phyloP scores from a whole-genome alignment of 2,329 filamentous ascomycete genomes.

The Tolypocladium ophioglossoides region DNA sequence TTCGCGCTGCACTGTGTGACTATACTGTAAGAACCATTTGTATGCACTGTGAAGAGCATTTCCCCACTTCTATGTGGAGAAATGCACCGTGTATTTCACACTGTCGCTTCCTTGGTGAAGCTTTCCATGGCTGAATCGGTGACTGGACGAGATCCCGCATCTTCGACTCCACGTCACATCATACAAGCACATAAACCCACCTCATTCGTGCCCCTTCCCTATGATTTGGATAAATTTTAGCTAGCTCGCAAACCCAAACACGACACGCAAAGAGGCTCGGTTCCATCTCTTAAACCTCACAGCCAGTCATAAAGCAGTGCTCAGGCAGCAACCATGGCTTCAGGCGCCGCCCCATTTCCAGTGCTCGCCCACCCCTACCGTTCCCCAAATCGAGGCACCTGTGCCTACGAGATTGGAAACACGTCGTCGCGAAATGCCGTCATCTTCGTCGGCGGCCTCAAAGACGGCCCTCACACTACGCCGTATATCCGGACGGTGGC shows the following conservation, averaged over 20 bases:
- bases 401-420: slow-evolving; percentile 37
- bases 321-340: slow-evolving; percentile 12
- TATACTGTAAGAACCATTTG: background rate
- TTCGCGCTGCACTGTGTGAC: background rate
- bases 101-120: background rate
- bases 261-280: background rate
- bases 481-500: slow-evolving; percentile 42
- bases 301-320: background rate
- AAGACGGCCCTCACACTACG: slow-evolving; percentile 58
- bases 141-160: background rate
- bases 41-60: background rate
- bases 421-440: slow-evolving; percentile 42
- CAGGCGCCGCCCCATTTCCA: slow-evolving; percentile 22
- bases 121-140: background rate
- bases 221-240: background rate
- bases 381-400: slow-evolving; percentile 27
- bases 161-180: background rate
- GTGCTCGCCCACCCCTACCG: slow-evolving; percentile 36
- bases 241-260: background rate
- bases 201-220: background rate
- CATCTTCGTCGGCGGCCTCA: slow-evolving; percentile 60
- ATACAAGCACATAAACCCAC: background rate
- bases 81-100: background rate
- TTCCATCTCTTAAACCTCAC: background rate
- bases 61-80: too few species aligned